Evolutionary conservation across 495 filamentous ascomycete genomes (phyloP).

Genomic region (Aspergillus bertholletiae): DNA sequence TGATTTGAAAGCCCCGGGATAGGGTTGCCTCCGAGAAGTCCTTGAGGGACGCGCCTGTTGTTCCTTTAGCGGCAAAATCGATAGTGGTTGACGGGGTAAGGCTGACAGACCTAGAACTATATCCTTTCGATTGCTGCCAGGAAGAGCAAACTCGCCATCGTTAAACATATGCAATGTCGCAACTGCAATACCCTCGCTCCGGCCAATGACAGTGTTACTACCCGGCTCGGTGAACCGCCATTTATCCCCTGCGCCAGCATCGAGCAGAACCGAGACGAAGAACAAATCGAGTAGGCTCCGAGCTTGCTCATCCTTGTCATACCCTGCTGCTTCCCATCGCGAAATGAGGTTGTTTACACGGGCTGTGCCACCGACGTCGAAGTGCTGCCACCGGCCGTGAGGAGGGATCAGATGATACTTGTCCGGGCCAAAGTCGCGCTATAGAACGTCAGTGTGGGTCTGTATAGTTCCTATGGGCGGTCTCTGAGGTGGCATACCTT

Average conservation of each 20-base stretch:
- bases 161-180: conserved; percentile 59
- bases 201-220: conserved; percentile 40
- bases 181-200: conserved; percentile 60
- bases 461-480: background rate
- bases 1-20: conserved; percentile 40
- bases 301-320: conserved; percentile 69
- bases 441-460: background rate
- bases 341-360: conserved; percentile 69
- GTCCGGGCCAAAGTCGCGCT: conserved; percentile 55
- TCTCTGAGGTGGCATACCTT: conserved; percentile 15
- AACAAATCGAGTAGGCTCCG: conserved; percentile 81
- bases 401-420: conserved; percentile 54
- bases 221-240: conserved; percentile 60
- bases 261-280: conserved; percentile 83
- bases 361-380: conserved; percentile 76
- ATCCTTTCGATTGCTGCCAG: conserved; percentile 11
- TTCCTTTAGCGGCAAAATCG: background rate
- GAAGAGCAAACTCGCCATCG: conserved; percentile 41
- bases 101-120: conserved; percentile 25
- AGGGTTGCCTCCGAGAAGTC: conserved; percentile 13
- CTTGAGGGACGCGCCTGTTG: conserved; percentile 17
- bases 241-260: conserved; percentile 77
- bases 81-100: background rate
- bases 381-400: conserved; percentile 89
- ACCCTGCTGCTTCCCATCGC: conserved; percentile 54